Evolutionary conservation across 2,329 filamentous ascomycete species (phyloP), one percentile per base, ranked within the genome.

Genomic region (Monosporascus sp.): DNA sequence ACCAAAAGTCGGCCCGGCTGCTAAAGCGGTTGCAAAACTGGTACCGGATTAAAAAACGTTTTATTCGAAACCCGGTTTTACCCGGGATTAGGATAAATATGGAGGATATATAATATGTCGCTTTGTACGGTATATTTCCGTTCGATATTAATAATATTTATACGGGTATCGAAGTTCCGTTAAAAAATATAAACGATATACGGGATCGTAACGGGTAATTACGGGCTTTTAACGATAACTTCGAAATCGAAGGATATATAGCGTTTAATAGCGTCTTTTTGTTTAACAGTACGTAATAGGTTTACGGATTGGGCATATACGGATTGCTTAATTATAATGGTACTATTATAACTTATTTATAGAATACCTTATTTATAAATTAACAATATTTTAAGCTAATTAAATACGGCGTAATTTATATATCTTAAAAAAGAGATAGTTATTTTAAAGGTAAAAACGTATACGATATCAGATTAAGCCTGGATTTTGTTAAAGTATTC

Each of bases 71-170:
- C n/a, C n/a, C n/a, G n/a, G n/a, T n/a, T n/a, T n/a, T n/a, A n/a
- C n/a, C n/a, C n/a, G n/a, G n/a, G n/a, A n/a, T n/a, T n/a, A n/a
- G n/a, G n/a, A n/a, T n/a, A n/a, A n/a, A n/a, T n/a, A n/a, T n/a
- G n/a, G n/a, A n/a, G n/a, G n/a, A n/a, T n/a, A n/a, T n/a, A n/a
- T n/a, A n/a, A n/a, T n/a, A n/a, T 9, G 3, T 37, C 41, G 37
- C 57, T 54, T 45, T 59, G 53, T 9, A 60, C 60, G 2, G 57
- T 54, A 45, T 60, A 64, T 44, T 64, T 59, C 37, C 50, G 58
- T 1, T 62, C 61, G 1, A 57, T 37, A 6, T 43, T 24, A 1
- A 5, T n/a, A 3, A 38, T 7, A 9, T 52, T 52, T 0, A 48
- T 19, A 7, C 26, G 35, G 16, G 7, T 16, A 43, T 62, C 56